Evolutionary conservation across 306 rosid species (phyloP).

Genomic region (Vigna reflexopilosa): DNA sequence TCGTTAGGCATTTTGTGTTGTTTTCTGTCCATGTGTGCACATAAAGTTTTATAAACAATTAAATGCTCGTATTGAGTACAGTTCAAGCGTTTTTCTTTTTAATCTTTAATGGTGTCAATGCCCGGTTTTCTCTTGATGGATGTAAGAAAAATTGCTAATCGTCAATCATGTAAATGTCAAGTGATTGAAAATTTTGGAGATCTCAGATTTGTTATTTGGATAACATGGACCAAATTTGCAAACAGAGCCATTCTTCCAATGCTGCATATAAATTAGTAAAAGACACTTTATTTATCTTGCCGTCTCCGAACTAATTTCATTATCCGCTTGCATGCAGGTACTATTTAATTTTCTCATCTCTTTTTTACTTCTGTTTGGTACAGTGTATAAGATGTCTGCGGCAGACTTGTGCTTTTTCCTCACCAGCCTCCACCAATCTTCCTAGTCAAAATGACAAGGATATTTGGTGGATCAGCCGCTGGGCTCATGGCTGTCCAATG

Average conservation of each 20-base stretch:
- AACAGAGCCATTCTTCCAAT: conserved; percentile 5
- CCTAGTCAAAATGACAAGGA: conserved; percentile 67
- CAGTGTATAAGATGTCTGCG: conserved; percentile 97
- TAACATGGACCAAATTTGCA: conserved; percentile 29
- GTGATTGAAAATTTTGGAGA: conserved; percentile 7
- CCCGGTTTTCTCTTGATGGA: conserved; percentile 18
- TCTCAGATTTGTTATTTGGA: conserved; percentile 17
- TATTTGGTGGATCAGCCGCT: conserved; percentile 94
- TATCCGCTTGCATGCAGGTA: neutral
- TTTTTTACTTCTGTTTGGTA: conserved; percentile 40
- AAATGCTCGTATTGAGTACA: conserved; percentile 16
- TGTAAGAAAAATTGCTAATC: neutral
- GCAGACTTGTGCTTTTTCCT: conserved; percentile 90
- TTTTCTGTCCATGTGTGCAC: conserved; percentile 9
- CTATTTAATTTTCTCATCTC: conserved; percentile 27
- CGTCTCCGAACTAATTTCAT: neutral
- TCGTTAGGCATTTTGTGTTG: conserved; percentile 12
- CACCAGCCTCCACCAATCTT: conserved; percentile 61
- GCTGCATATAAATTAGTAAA: conserved; percentile 20
- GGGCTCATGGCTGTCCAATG: conserved; percentile 95
- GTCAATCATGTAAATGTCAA: neutral
- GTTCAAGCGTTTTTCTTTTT: neutral
- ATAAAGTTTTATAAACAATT: neutral
- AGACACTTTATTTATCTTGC: conserved; percentile 19
- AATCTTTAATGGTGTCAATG: neutral